phyloP scores from a whole-genome alignment of 805 yeast species.

The Cyberlindnera samutprakarnensis region DNA sequence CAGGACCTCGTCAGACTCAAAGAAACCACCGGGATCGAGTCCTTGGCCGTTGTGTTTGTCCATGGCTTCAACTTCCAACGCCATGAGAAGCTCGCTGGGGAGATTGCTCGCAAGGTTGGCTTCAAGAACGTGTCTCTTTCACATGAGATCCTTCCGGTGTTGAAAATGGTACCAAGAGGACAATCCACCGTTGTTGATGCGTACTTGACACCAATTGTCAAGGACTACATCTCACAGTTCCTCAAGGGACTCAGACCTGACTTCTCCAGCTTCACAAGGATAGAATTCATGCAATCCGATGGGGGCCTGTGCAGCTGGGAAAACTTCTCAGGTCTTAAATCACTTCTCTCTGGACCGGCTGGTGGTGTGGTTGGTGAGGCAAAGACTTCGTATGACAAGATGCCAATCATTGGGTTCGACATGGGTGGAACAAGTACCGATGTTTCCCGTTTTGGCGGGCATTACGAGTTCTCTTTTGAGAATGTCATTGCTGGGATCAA shows the following conservation, averaged over 20 bases:
- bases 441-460: slow-evolving; percentile 28
- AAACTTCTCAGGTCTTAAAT: slow-evolving; percentile 44
- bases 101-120: slow-evolving; percentile 27
- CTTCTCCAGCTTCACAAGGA: slow-evolving; percentile 29
- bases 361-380: slow-evolving; percentile 57
- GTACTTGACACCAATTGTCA: slow-evolving; percentile 36
- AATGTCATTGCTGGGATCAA: slow-evolving; percentile 32
- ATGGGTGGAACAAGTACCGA: slow-evolving; percentile 38
- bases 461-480: slow-evolving; percentile 24
- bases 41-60: slow-evolving; percentile 28
- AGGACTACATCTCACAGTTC: slow-evolving; percentile 30
- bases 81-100: slow-evolving; percentile 29
- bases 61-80: slow-evolving; percentile 30
- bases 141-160: slow-evolving; percentile 25
- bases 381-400: slow-evolving; percentile 39
- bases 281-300: slow-evolving; percentile 52
- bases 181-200: slow-evolving; percentile 37
- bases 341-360: slow-evolving; percentile 53
- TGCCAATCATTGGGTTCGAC: slow-evolving; percentile 32
- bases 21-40: slow-evolving; percentile 21
- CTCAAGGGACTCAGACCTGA: slow-evolving; percentile 26
- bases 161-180: slow-evolving; percentile 33
- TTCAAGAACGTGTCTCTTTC: slow-evolving; percentile 17
- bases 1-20: slow-evolving; percentile 16
- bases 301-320: slow-evolving; percentile 50